These are phyloP conservation scores for Selenicereus undatus DNA, from an alignment of 148 eudicot species.

Conservation along the genomic window DNA sequence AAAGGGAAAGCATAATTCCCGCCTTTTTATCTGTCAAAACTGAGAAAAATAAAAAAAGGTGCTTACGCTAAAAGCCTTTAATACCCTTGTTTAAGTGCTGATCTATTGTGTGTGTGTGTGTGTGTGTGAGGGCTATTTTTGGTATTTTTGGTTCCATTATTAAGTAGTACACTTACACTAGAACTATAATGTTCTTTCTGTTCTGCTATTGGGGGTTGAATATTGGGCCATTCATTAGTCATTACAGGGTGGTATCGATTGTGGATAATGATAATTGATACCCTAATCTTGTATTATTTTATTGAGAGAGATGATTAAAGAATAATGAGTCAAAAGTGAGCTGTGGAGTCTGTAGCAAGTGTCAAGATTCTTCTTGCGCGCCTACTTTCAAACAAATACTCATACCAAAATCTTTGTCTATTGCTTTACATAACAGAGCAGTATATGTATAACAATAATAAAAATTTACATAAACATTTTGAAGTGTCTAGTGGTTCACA, in stretches of 20 bases:
- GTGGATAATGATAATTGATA: constrained; percentile 2
- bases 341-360: constrained; percentile 14
- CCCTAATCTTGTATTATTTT: neutral
- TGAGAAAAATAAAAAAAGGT: neutral
- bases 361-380: constrained; percentile 24
- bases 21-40: constrained; percentile 14
- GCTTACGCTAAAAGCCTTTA: neutral
- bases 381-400: neutral
- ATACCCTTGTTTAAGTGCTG: constrained; percentile 3
- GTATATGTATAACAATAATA: neutral
- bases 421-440: neutral
- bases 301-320: constrained; percentile 2
- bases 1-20: constrained; percentile 17
- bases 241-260: constrained; percentile 25
- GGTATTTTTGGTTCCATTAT: neutral
- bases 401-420: constrained; percentile 1
- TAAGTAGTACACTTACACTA: neutral
- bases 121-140: neutral
- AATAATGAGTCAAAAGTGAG: constrained; percentile 20
- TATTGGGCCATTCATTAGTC: constrained; percentile 17
- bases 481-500: no score
- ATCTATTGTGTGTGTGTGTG: neutral
- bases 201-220: constrained; percentile 8
- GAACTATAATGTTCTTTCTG: neutral
- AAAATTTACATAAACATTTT: no score